Conservation (phyloP, 2,329 filamentous ascomycete genomes). For the Ramichloridium luteum region DNA sequence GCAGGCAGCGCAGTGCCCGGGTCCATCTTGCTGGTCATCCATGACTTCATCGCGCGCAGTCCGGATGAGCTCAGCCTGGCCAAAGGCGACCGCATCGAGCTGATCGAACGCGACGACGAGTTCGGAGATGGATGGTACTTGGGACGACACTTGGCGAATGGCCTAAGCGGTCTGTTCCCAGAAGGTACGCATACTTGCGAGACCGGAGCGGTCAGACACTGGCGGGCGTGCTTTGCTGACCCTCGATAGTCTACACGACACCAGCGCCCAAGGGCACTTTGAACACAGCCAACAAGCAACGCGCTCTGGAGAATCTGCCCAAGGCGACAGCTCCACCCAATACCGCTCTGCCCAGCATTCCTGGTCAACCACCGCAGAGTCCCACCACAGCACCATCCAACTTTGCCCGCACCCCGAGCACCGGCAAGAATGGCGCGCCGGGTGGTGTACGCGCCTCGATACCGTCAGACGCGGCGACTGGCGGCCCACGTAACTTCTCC, state of each 20-base stretch:
- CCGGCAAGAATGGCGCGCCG: not conserved
- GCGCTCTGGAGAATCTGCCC: conserved; percentile 5
- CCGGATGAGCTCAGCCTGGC: conserved; percentile 82
- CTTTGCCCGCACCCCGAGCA: not conserved
- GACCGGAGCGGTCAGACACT: not conserved
- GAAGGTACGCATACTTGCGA: conserved; percentile 49
- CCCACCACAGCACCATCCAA: conserved; percentile 4
- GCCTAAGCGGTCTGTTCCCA: conserved; percentile 67
- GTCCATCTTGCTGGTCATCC: conserved; percentile 51
- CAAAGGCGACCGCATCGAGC: conserved; percentile 72
- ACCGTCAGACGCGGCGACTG: conserved; percentile 3
- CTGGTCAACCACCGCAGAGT: conserved; percentile 2
- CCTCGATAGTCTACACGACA: conserved; percentile 27
- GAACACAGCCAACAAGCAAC: conserved; percentile 6
- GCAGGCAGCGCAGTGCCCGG: conserved; percentile 20
- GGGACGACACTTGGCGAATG: conserved; percentile 59
- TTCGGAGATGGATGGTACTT: conserved; percentile 75
- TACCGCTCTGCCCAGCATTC: conserved; percentile 1
- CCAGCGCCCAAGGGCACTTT: conserved; percentile 26
- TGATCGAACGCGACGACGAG: conserved; percentile 72
- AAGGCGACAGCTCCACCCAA: not conserved
- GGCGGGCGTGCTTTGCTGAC: conserved; percentile 10
- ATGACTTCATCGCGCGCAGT: conserved; percentile 85
- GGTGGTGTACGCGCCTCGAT: no score
- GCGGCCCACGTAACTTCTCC: conserved; percentile 7